Evolutionary conservation across 2,329 filamentous ascomycete genomes (phyloP), one percentile per base, ranked within the genome.

Genomic region (Trematosphaeria pertusa): DNA sequence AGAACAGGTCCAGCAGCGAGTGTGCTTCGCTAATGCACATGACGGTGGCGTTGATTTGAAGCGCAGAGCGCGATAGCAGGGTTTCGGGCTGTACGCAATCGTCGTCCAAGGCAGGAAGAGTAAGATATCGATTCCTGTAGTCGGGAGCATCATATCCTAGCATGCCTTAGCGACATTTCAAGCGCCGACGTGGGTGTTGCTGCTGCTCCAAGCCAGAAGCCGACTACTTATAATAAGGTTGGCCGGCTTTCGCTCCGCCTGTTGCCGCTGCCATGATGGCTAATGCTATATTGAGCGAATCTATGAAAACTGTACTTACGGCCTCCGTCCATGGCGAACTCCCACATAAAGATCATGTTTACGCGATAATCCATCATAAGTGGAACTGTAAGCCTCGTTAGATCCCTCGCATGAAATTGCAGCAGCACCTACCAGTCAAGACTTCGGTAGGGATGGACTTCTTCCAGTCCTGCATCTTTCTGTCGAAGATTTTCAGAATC

Each of bases 281-380:
- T n/a, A n/a, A n/a, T n/a, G n/a, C n/a, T n/a, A n/a, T n/a, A n/a
- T n/a, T n/a, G n/a, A n/a, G n/a, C n/a, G n/a, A n/a, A n/a, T n/a
- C n/a, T n/a, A 17, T 2, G 21, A 14, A 34, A 8, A 14, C 15
- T 37, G 11, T 14, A 50, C 47, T 42, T 36, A 50, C 48, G 61
- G 14, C 69, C 69, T 8, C 67, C 66, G 15, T 71, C 69, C 67
- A 71, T 71, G 1, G 61, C 67, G 30, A 71, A 71, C 32, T 71
- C 69, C 61, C 64, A 71, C 62, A 70, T 70, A 0, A 62, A 62
- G 15, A 70, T 53, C 52, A 67, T 67, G 26, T 67, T 68, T 37
- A 65, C 59, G 19, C 70, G 56, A 21, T 60, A 68, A 38, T 69
- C 65, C 14, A 69, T 57, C 32, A 56, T 60, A 7, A 69, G 24